Percentiles rank a stretch among this genome's conserved stretches.
phyloP scores from a whole-genome alignment of 1,139 yeast genomes.

The Chernovozyma sophiae-reginae region DNA sequence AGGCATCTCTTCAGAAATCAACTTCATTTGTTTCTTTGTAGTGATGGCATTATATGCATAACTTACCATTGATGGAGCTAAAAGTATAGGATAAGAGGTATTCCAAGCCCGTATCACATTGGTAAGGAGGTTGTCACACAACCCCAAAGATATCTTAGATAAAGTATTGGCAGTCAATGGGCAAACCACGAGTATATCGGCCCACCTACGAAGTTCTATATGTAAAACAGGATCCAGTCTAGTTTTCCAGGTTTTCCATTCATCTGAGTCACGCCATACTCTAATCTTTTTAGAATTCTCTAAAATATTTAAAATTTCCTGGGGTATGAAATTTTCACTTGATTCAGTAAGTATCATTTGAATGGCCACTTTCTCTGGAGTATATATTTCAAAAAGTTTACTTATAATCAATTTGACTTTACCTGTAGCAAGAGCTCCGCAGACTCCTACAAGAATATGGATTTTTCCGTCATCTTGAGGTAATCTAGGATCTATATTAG shows the following conservation, averaged over 20 bases:
- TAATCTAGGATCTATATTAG: slow-evolving; percentile 70
- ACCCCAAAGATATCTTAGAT: slow-evolving; percentile 84
- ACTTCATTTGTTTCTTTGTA: slow-evolving; percentile 73
- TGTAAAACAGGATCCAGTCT: slow-evolving; percentile 91
- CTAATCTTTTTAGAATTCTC: slow-evolving; percentile 45
- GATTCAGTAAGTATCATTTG: slow-evolving; percentile 80
- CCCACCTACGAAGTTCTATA: slow-evolving; percentile 93
- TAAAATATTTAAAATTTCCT: slow-evolving; percentile 41
- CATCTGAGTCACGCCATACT: slow-evolving; percentile 88
- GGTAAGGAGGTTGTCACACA: slow-evolving; percentile 84
- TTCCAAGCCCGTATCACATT: slow-evolving; percentile 93
- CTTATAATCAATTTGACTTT: slow-evolving; percentile 71
- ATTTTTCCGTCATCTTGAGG: slow-evolving; percentile 90
- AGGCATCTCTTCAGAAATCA: slow-evolving; percentile 81
- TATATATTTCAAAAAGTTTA: slow-evolving; percentile 77
- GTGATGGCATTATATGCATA: slow-evolving; percentile 85
- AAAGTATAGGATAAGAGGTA: slow-evolving; percentile 75
- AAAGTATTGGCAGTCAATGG: slow-evolving; percentile 89
- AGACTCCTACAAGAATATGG: slow-evolving; percentile 83
- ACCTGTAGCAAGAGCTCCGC: slow-evolving; percentile 80
- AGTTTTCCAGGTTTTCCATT: slow-evolving; percentile 83
- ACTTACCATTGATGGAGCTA: slow-evolving; percentile 94
- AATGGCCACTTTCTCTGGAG: slow-evolving; percentile 67
- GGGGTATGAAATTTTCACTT: slow-evolving; percentile 75
- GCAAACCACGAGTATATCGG: slow-evolving; percentile 82